Evolutionary conservation across 1,284 basidiomycete species (phyloP).

Genomic region (Thecaphora thlaspeos): DNA sequence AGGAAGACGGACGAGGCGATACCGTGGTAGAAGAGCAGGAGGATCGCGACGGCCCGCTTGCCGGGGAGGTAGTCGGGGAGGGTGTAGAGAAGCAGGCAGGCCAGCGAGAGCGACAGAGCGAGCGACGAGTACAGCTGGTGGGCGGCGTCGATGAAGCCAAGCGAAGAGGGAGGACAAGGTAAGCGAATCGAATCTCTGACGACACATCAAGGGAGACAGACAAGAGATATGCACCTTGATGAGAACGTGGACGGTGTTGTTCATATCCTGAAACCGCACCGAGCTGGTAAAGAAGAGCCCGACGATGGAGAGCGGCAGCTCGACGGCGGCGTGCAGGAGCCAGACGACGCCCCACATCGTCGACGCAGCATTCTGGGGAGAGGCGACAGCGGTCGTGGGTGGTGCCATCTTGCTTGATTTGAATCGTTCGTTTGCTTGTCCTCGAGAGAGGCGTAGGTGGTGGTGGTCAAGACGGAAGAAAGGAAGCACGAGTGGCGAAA

Average conservation of each 20-base stretch:
- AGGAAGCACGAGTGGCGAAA: no score
- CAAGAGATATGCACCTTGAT: constrained; percentile 65
- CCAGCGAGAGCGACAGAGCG: constrained; percentile 18
- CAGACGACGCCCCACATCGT: constrained; percentile 61
- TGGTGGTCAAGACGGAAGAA: no score
- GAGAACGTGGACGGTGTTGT: constrained; percentile 73
- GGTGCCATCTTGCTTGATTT: no score
- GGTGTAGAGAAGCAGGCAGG: constrained; percentile 25
- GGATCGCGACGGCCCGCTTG: constrained; percentile 75
- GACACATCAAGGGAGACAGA: no score
- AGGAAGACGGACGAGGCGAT: constrained; percentile 72
- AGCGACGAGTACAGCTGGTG: constrained; percentile 26
- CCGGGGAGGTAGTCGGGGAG: constrained; percentile 73
- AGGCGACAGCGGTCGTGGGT: constrained; percentile 27
- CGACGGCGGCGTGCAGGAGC: constrained; percentile 73
- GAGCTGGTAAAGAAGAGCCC: constrained; percentile 67
- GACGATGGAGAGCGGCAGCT: constrained; percentile 72
- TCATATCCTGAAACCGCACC: constrained; percentile 70
- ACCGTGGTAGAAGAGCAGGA: constrained; percentile 73
- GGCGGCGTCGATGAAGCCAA: not conserved
- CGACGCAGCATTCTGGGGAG: constrained; percentile 7
- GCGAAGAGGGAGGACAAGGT: constrained; percentile 1
- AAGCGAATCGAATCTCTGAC: no score
- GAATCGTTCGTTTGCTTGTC: no score
- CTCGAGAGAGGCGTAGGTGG: no score